A percentile compares a stretch with the other conserved stretches of the same genome.
Conservation (phyloP, 768 basidiomycete species). For the Suillus clintonianus region DNA sequence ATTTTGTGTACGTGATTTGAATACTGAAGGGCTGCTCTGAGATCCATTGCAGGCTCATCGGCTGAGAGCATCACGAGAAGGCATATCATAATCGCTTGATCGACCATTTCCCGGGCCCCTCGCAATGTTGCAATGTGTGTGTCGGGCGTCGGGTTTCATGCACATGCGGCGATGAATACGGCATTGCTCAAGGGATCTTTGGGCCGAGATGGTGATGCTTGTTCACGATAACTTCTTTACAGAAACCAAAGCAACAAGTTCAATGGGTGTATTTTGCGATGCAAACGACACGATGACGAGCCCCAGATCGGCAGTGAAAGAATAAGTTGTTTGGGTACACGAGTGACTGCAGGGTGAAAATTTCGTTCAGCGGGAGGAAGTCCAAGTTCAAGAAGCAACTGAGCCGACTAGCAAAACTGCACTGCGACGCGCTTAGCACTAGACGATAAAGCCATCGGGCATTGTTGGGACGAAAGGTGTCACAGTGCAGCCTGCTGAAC, state of each 20-base stretch:
- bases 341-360: neutral
- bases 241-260: conserved; percentile 1
- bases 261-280: neutral
- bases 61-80: neutral
- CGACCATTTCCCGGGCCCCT: neutral
- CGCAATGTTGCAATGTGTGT: neutral
- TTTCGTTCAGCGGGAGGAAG: neutral
- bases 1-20: neutral
- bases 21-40: neutral
- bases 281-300: neutral
- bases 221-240: neutral
- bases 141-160: neutral
- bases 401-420: neutral
- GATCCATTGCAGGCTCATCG: neutral
- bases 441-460: neutral
- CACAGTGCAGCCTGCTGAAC: too few relatives aligned
- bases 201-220: neutral
- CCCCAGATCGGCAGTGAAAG: neutral
- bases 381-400: neutral
- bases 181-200: neutral
- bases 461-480: neutral
- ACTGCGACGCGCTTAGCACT: neutral
- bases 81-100: neutral
- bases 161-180: neutral
- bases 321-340: neutral